Evolutionary conservation across 495 filamentous ascomycete species (phyloP).

Genomic region (Extremus antarcticus): DNA sequence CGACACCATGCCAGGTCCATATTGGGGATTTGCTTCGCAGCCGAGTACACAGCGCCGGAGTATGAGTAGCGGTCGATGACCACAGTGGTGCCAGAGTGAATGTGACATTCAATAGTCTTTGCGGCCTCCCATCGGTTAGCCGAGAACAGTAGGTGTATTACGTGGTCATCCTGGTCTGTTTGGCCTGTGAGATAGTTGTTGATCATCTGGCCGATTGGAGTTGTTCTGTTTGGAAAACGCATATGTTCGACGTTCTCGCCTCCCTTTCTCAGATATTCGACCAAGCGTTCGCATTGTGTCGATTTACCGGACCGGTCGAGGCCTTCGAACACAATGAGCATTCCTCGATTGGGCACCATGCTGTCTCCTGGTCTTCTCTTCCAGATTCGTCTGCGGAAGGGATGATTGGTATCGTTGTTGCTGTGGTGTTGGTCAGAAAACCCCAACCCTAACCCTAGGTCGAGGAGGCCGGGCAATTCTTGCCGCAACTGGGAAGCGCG

Average conservation of each 20-base stretch:
- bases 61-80: slow-evolving; percentile 91
- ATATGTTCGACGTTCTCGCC: slow-evolving; percentile 60
- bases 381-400: no score
- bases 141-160: slow-evolving; percentile 89
- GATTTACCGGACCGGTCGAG: slow-evolving; percentile 93
- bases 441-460: slow-evolving; percentile 2
- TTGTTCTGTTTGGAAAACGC: slow-evolving; percentile 85
- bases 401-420: background rate
- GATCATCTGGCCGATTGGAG: slow-evolving; percentile 83
- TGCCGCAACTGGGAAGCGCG: background rate
- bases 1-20: slow-evolving; percentile 67
- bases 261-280: slow-evolving; percentile 46
- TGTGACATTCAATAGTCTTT: slow-evolving; percentile 34
- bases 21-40: slow-evolving; percentile 67
- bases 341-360: slow-evolving; percentile 21
- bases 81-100: slow-evolving; percentile 57
- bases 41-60: slow-evolving; percentile 85
- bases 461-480: no score
- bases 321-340: slow-evolving; percentile 81
- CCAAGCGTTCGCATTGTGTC: slow-evolving; percentile 74
- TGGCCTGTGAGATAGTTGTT: slow-evolving; percentile 70
- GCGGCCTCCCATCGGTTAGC: slow-evolving; percentile 89
- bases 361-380: no score
- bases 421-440: background rate
- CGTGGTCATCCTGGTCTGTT: slow-evolving; percentile 73